These are phyloP conservation scores for Cryphonectria naterciae DNA, from an alignment of 2,329 filamentous ascomycete genomes.

Conservation along the genomic window DNA sequence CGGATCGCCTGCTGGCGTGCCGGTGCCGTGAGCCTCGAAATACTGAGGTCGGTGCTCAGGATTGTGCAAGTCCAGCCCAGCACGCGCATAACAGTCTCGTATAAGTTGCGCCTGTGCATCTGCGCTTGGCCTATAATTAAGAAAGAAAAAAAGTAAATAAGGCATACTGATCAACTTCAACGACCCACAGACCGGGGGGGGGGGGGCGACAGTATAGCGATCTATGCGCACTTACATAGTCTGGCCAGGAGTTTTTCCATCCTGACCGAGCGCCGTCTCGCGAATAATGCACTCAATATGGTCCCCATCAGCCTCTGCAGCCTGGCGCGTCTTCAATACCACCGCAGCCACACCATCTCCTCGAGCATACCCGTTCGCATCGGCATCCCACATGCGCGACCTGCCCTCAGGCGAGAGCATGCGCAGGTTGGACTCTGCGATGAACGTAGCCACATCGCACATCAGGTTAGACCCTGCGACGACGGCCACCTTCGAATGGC, in stretches of 20 bases:
- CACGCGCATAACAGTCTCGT: slow-evolving; percentile 34
- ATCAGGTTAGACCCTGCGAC: slow-evolving; percentile 42
- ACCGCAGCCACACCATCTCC: slow-evolving; percentile 54
- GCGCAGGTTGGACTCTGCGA: slow-evolving; percentile 41
- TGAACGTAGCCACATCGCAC: slow-evolving; percentile 36
- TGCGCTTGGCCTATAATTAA: slow-evolving; percentile 40
- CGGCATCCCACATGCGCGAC: slow-evolving; percentile 49
- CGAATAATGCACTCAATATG: slow-evolving; percentile 46
- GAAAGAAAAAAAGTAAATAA: too few species aligned
- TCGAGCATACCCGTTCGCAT: slow-evolving; percentile 55
- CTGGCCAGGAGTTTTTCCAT: slow-evolving; percentile 51
- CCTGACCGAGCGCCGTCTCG: slow-evolving; percentile 46
- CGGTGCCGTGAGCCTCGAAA: slow-evolving; percentile 49
- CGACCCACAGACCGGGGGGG: too few species aligned
- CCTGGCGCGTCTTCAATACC: slow-evolving; percentile 49
- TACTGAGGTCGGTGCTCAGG: slow-evolving; percentile 40
- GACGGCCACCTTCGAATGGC: slow-evolving; percentile 39
- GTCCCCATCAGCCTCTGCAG: slow-evolving; percentile 51
- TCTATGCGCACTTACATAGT: slow-evolving; percentile 39
- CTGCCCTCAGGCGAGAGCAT: slow-evolving; percentile 45
- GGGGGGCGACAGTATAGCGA: too few species aligned
- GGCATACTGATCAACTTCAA: background rate
- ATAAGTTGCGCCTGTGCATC: slow-evolving; percentile 46
- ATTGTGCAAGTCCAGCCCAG: slow-evolving; percentile 40
- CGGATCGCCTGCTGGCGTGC: slow-evolving; percentile 37